Base-by-base conservation (phyloP, 306 rosid genomes). In the Fragaria ananassa region DNA sequence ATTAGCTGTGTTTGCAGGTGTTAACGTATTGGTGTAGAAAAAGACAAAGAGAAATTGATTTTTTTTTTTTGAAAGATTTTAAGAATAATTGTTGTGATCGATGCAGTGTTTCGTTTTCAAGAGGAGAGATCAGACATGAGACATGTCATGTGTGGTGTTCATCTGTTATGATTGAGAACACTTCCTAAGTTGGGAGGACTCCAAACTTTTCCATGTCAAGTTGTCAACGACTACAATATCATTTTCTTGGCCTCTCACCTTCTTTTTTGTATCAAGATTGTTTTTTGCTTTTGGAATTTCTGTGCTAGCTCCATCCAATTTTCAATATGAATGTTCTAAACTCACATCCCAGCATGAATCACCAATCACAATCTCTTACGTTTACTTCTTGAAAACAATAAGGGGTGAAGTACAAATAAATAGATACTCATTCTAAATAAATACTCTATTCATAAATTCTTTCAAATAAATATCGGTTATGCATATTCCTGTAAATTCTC, bases 121-220 rank as follows among this genome's bases (percentile, higher is more conserved):
- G 68, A 62, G 21, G 68, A 62, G 18, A 5, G 41, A 61, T 58
- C 67, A 14, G 42, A 31, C 42, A 29, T 6, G 42, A 31, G 42
- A 62, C 68, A 62, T 62, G n/a, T 62, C 65, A 60, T 60, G 65
- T 58, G 64, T 60, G 37, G 2, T 60, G 65, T 62, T 44, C 14
- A 31, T 62, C 39, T 15, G 68, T 12, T 27, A 27, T 31, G 68
- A 62, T 31, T 31, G 68, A 29, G n/a, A 62, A 14, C 42, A 31
- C 68, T 27, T 14, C 68, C 11, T 62, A 62, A 15, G 68, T 27
- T 34, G 11, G n/a, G 41, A 31, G 42, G 35, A 31, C 14, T 15
- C 11, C 41, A 31, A 62, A 56, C 68, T 14, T 62, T 14, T 62
- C 42, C 37, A 31, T 60, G 37, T 60, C 18, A 25, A 4, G 37